These are phyloP conservation scores for Chrysochromulina tobinii DNA, from an alignment of 78 protist species.

Conservation along the genomic window DNA sequence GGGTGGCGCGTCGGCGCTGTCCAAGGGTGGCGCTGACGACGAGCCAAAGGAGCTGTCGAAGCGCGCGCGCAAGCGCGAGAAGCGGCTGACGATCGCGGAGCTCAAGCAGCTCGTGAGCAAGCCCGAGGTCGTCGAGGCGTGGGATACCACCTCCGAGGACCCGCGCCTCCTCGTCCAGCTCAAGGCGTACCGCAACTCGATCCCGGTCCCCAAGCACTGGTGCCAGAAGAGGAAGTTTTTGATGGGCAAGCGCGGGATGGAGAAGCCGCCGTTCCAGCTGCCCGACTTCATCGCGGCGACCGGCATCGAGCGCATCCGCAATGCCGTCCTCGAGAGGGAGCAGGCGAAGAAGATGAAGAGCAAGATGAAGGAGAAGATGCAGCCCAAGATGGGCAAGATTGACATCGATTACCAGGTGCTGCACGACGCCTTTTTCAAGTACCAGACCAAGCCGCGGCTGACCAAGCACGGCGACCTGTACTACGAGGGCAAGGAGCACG, in stretches of 20 bases:
- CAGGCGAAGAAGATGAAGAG: conserved; percentile 56
- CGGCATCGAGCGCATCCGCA: conserved; percentile 91
- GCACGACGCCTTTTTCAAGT: conserved; percentile 92
- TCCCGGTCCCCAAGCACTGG: conserved; percentile 99
- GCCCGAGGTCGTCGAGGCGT: conserved; percentile 58
- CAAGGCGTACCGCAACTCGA: conserved; percentile 69
- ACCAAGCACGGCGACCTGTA: conserved; percentile 73
- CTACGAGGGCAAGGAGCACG: conserved; percentile 62
- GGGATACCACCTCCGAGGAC: conserved; percentile 89
- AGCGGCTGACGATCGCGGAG: conserved; percentile 79
- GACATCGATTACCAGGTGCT: conserved; percentile 88
- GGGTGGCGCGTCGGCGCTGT: conserved; percentile 24
- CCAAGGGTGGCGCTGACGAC: conserved; percentile 19
- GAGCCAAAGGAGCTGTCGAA: conserved; percentile 55
- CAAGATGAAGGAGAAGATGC: conserved; percentile 13
- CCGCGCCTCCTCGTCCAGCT: conserved; percentile 88
- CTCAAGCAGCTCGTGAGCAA: conserved; percentile 81
- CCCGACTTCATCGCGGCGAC: conserved; percentile 97
- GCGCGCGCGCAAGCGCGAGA: conserved; percentile 57
- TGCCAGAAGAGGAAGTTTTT: conserved; percentile 91
- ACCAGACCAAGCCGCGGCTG: conserved; percentile 85
- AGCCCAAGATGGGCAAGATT: conserved; percentile 84
- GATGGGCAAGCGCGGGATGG: conserved; percentile 91
- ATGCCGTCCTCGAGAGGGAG: conserved; percentile 66
- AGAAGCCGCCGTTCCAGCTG: conserved; percentile 87